Base-by-base conservation (phyloP, 495 filamentous ascomycete genomes). In the Lasiosphaeris hirsuta region DNA sequence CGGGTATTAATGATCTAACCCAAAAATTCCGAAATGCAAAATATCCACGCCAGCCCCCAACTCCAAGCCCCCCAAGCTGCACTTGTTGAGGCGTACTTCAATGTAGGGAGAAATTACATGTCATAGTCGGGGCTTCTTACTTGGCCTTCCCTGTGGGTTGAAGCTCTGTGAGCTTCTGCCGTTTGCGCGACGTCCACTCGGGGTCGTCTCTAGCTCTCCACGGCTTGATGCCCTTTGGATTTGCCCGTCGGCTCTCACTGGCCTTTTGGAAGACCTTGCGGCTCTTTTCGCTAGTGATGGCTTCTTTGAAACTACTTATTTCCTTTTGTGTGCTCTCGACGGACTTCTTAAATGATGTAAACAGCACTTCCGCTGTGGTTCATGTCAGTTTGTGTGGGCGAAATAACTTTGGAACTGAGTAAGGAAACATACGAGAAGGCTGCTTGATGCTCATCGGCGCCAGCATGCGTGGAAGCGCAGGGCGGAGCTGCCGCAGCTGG, bases 131-230 rank as follows among this genome's bases (percentile, higher is more conserved):
- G 14, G 40, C 52, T 53, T 30, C 2, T 30, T 30, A 30, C 5
- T 30, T 30, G 23, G 23, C 23, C 23, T 30, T 30, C 23, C 23
- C 23, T 30, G 23, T 30, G 23, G 23, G 5, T 30, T 30, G 23
- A 2, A 46, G 40, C 42, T 61, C 43, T 9, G 37, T 35, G 11
- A 14, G 7, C 15, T 61, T 51, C 23, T 19, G 42, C 41, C 37
- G 54, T 37, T 58, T 58, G 11, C 8, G 10, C 10, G 39, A n/a
- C 10, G 44, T 45, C 61, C 56, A 59, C 7, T 54, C 42, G 8
- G 55, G 55, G 23, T 82, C 69, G 8, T 82, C 77, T 17, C 63
- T 70, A 3, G 74, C 68, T 17, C 65, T 67, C 80, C 81, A 84
- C 33, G 74, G 71, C 59, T 71, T 78, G 51, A 82, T 78, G 11